Conservation (phyloP, 192 early-diverging fungal genomes). For the Borealophlyctis nickersoniae region DNA sequence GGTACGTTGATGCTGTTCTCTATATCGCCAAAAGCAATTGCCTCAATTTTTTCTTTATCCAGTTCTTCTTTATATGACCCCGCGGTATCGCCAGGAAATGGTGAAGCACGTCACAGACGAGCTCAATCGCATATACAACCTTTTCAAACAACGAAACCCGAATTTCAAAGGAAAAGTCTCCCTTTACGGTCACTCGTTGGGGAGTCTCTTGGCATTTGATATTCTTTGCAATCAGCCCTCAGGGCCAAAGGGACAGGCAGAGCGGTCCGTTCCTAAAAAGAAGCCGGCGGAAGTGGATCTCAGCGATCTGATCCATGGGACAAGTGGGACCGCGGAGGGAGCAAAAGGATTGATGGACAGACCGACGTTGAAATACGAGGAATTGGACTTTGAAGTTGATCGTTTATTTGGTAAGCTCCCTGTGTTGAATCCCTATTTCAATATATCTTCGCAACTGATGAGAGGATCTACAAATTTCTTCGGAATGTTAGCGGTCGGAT, state of each 20-base stretch:
- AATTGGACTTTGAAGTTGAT: slow-evolving; percentile 65
- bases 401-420: slow-evolving; percentile 64
- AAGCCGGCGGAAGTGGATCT: slow-evolving; percentile 42
- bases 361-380: slow-evolving; percentile 29
- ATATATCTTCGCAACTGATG: slow-evolving; percentile 1
- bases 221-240: slow-evolving; percentile 68
- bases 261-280: slow-evolving; percentile 1
- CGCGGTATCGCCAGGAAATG: slow-evolving; percentile 77
- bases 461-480: slow-evolving; percentile 14
- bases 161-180: slow-evolving; percentile 76
- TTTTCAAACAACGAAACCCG: slow-evolving; percentile 71
- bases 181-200: slow-evolving; percentile 77
- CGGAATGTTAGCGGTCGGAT: slow-evolving; percentile 58
- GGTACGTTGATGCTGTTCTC: slow-evolving; percentile 57
- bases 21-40: slow-evolving; percentile 4
- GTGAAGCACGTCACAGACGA: slow-evolving; percentile 71
- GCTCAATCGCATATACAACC: slow-evolving; percentile 69
- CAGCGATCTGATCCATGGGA: slow-evolving; percentile 36
- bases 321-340: slow-evolving; percentile 10
- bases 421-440: neutral
- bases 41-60: too few relatives aligned
- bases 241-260: slow-evolving; percentile 9
- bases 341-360: slow-evolving; percentile 39
- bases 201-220: slow-evolving; percentile 75
- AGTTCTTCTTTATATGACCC: slow-evolving; percentile 83